These are phyloP conservation scores for Poa pratensis DNA, from an alignment of 176 grass and related monocot species.

Conservation along the genomic window DNA sequence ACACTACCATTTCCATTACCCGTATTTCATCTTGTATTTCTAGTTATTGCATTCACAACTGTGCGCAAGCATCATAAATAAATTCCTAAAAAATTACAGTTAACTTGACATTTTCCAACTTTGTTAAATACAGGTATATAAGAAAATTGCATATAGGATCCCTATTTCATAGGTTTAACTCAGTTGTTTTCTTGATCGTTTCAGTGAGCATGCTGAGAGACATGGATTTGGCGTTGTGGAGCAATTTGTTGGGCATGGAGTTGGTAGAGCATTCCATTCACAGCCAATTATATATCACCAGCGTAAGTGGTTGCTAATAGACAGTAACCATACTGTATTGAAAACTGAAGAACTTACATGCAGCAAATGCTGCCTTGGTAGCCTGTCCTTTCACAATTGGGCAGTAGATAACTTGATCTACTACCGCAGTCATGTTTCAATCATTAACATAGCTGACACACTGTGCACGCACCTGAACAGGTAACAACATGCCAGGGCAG, in stretches of 20 bases:
- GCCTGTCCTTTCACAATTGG: too few species aligned
- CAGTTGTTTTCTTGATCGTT: conserved; percentile 31
- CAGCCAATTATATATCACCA: conserved; percentile 89
- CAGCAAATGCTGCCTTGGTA: too few species aligned
- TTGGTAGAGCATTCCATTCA: conserved; percentile 84
- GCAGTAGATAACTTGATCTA: too few species aligned
- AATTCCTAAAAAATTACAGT: background rate
- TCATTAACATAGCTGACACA: background rate
- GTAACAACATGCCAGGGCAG: conserved; percentile 66
- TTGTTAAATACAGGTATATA: background rate
- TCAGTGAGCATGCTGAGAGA: conserved; percentile 83
- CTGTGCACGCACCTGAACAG: conserved; percentile 36
- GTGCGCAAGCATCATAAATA: background rate
- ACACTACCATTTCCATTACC: background rate
- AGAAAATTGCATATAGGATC: background rate
- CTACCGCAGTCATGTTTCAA: background rate
- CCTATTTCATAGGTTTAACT: background rate
- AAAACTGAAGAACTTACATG: background rate
- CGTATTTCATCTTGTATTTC: conserved; percentile 19
- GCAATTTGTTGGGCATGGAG: conserved; percentile 87
- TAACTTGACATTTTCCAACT: background rate
- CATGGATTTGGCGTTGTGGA: conserved; percentile 76
- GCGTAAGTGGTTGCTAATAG: conserved; percentile 53
- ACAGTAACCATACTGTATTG: background rate
- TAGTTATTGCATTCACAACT: background rate